Percentiles rank a stretch among this genome's conserved stretches.
phyloP scores from a whole-genome alignment of 139 green algal genomes.

The Tetradesmus lagerheimii region DNA sequence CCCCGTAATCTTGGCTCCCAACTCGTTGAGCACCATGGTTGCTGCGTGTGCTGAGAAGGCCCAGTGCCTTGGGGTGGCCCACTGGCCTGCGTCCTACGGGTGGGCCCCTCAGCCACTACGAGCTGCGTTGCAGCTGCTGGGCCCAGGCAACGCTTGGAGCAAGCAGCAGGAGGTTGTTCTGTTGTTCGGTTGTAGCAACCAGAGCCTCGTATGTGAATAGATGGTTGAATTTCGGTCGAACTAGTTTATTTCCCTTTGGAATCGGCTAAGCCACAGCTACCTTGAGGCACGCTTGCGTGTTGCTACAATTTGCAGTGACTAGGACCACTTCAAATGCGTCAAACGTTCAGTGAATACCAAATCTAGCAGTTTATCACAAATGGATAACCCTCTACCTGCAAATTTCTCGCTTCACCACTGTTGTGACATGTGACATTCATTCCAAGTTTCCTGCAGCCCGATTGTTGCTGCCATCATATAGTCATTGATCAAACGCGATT shows the following conservation, averaged over 20 bases:
- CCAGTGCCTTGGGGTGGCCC: not conserved
- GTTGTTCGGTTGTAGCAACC: not conserved
- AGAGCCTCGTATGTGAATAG: no score
- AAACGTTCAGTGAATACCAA: not conserved
- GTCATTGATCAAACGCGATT: no score
- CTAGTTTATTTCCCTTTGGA: no score
- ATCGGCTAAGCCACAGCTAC: not conserved
- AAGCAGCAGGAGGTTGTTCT: slow-evolving; percentile 1
- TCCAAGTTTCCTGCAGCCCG: not conserved
- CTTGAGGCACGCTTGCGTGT: not conserved
- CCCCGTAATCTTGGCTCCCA: slow-evolving; percentile 87
- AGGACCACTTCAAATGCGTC: not conserved
- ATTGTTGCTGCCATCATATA: not conserved
- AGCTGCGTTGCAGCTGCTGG: not conserved
- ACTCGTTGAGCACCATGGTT: slow-evolving; percentile 95
- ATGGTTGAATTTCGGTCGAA: no score
- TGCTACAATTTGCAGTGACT: not conserved
- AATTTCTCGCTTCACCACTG: no score
- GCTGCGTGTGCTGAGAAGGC: not conserved
- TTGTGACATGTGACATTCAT: not conserved
- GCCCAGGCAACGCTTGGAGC: not conserved
- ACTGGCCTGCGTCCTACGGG: not conserved
- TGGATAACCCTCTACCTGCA: no score
- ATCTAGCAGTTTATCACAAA: no score
- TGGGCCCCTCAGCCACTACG: no score